phyloP scores from a whole-genome alignment of 768 basidiomycete genomes.

The Lentinula detonsa region DNA sequence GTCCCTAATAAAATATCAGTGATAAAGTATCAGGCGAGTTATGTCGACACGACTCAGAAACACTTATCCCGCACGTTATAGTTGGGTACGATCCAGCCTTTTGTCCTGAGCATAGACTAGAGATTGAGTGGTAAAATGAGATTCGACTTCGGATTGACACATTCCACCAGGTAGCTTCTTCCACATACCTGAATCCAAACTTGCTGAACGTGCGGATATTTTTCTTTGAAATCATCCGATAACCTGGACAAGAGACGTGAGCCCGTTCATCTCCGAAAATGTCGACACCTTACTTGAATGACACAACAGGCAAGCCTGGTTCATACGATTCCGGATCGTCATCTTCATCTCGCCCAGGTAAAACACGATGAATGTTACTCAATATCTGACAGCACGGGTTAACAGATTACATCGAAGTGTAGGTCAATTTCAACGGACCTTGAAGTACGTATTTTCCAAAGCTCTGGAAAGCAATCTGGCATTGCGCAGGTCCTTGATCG shows the following conservation, averaged over 20 bases:
- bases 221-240: slow-evolving; percentile 42
- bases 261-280: slow-evolving; percentile 2
- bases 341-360: slow-evolving; percentile 17
- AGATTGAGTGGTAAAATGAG: slow-evolving; percentile 7
- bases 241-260: slow-evolving; percentile 22
- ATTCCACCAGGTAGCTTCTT: too few species aligned
- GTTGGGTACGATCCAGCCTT: slow-evolving; percentile 61
- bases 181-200: slow-evolving; percentile 38
- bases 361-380: slow-evolving; percentile 41
- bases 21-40: not conserved
- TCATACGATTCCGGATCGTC: slow-evolving; percentile 43
- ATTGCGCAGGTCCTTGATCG: slow-evolving; percentile 45
- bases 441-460: slow-evolving; percentile 45
- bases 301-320: slow-evolving; percentile 55
- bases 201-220: slow-evolving; percentile 50
- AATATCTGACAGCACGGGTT: slow-evolving; percentile 24
- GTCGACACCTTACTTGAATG: slow-evolving; percentile 35
- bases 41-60: not conserved
- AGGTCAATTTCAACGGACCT: slow-evolving; percentile 15
- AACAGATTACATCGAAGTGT: not conserved
- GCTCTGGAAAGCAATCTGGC: slow-evolving; percentile 52
- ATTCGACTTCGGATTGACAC: not conserved
- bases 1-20: slow-evolving; percentile 32
- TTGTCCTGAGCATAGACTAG: slow-evolving; percentile 37
- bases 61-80: slow-evolving; percentile 29